Percentiles rank a stretch among this genome's conserved stretches.
These are phyloP conservation scores for Musa itinerans DNA, from an alignment of 176 grass and related monocot species.

Conservation along the genomic window DNA sequence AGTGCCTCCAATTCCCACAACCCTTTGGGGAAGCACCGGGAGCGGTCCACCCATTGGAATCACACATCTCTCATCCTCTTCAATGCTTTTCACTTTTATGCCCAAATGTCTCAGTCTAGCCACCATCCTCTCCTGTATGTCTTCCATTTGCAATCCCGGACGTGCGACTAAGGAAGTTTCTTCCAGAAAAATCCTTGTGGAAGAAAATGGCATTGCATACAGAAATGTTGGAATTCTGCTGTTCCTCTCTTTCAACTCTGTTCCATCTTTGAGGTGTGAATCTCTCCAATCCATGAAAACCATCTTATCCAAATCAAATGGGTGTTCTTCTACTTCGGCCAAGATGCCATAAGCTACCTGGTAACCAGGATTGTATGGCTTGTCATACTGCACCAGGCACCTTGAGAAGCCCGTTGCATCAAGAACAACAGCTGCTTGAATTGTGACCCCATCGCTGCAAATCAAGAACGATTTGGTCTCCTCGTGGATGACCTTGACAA, in stretches of 20 bases:
- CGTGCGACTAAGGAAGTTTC: conserved; percentile 90
- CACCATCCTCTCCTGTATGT: conserved; percentile 95
- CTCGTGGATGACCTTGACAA: conserved; percentile 49
- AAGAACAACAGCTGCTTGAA: conserved; percentile 65
- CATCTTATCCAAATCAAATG: conserved; percentile 97
- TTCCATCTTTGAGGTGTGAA: conserved; percentile 48
- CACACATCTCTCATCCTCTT: conserved; percentile 89
- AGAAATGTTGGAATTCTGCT: conserved; percentile 73
- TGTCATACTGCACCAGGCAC: conserved; percentile 81
- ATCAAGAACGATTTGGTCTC: conserved; percentile 62
- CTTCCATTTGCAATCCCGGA: conserved; percentile 76
- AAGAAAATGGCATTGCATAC: conserved; percentile 94
- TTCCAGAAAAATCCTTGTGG: conserved; percentile 80
- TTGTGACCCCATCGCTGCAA: conserved; percentile 67
- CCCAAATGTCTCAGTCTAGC: conserved; percentile 64
- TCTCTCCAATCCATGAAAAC: conserved; percentile 99
- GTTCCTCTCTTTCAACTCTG: conserved; percentile 51
- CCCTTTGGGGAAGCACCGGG: conserved; percentile 78
- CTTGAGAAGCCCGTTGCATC: conserved; percentile 91
- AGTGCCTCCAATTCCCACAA: conserved; percentile 89
- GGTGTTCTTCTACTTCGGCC: conserved; percentile 85
- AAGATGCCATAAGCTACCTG: conserved; percentile 93
- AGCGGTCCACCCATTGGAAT: conserved; percentile 93
- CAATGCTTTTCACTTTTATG: conserved; percentile 66
- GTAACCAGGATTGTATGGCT: conserved; percentile 86